Conservation (phyloP, 2,329 filamentous ascomycete genomes). For the Aspergillus sp. region DNA sequence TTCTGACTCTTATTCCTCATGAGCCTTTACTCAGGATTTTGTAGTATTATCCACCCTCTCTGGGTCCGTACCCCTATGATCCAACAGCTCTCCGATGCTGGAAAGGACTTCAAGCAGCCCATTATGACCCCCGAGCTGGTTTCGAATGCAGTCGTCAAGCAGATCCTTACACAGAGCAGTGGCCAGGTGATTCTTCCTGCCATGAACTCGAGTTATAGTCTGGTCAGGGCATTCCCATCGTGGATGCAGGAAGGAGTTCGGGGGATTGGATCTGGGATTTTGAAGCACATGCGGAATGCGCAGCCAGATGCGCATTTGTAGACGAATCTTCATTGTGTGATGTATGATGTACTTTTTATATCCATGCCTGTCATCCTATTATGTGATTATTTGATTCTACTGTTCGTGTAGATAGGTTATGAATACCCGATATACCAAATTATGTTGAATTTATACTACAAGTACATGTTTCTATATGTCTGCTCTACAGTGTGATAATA, state of each 20-base stretch:
- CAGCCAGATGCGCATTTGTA: constrained; percentile 3
- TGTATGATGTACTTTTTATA: too few relatives aligned
- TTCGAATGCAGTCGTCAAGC: constrained; percentile 45
- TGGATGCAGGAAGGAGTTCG: constrained; percentile 45
- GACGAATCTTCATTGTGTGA: too few relatives aligned
- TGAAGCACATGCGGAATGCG: constrained; percentile 18
- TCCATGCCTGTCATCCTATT: too few relatives aligned
- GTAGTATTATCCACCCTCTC: constrained; percentile 29
- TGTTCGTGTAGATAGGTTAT: too few relatives aligned
- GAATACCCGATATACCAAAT: too few relatives aligned
- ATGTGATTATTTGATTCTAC: too few relatives aligned
- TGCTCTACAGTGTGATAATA: too few relatives aligned
- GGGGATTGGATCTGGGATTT: constrained; percentile 16
- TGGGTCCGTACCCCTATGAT: constrained; percentile 50
- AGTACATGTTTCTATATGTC: too few relatives aligned
- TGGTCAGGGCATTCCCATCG: constrained; percentile 32
- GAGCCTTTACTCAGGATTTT: background rate
- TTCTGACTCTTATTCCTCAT: background rate
- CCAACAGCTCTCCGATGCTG: constrained; percentile 28
- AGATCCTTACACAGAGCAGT: constrained; percentile 46
- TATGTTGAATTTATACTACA: too few relatives aligned
- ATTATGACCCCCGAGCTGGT: constrained; percentile 36
- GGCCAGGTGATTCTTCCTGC: constrained; percentile 46
- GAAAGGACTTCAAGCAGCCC: constrained; percentile 26
- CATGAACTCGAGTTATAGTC: constrained; percentile 20